Conservation (phyloP, 2,329 filamentous ascomycete genomes). For the Colletotrichum spinosum region DNA sequence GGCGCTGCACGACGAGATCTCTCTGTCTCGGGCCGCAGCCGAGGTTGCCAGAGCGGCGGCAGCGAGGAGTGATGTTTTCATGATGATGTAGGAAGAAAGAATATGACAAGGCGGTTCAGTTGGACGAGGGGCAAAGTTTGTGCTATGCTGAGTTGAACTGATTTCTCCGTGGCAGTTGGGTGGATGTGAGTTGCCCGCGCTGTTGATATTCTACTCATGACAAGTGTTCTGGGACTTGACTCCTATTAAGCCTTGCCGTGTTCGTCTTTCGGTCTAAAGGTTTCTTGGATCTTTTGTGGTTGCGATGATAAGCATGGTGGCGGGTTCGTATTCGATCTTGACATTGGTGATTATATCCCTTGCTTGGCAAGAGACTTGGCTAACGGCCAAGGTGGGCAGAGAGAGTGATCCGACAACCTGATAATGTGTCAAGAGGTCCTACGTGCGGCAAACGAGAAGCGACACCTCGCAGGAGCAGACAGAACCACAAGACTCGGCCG, state of each 20-base stretch:
- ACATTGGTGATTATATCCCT: neutral
- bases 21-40: too few species aligned
- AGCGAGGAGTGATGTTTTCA: neutral
- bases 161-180: neutral
- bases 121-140: neutral
- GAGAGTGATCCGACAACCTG: neutral
- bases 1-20: too few species aligned
- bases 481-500: neutral
- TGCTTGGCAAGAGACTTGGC: neutral
- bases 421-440: neutral
- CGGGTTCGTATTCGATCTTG: neutral
- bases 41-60: too few species aligned
- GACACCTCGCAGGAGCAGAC: neutral
- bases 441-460: neutral
- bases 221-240: too few species aligned
- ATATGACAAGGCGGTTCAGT: neutral
- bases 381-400: neutral
- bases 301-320: neutral
- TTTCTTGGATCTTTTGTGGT: neutral
- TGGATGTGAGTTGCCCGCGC: too few species aligned
- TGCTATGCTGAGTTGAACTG: neutral
- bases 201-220: too few species aligned
- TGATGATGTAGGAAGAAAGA: neutral
- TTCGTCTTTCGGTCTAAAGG: too few species aligned
- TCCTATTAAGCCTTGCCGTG: too few species aligned